phyloP scores from a whole-genome alignment of 1,284 basidiomycete genomes.

The Pisolithus thermaeus region DNA sequence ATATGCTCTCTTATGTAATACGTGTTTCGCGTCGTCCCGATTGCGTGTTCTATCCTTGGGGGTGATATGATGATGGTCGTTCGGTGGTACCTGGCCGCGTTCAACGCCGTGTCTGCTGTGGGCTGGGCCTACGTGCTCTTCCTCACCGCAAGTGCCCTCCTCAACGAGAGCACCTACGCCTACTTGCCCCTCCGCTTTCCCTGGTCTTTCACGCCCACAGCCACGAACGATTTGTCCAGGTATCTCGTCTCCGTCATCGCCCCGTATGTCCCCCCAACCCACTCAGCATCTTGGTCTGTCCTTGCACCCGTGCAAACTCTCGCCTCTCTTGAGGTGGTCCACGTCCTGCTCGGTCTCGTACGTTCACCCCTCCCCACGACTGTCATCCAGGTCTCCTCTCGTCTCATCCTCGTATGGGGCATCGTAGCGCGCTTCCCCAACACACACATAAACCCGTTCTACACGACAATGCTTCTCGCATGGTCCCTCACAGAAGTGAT shows the following conservation, averaged over 20 bases:
- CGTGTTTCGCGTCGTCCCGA: neutral
- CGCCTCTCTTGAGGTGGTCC: conserved; percentile 79
- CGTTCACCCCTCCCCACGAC: conserved; percentile 80
- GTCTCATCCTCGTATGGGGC: conserved; percentile 87
- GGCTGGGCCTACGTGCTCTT: conserved; percentile 74
- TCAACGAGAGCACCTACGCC: neutral
- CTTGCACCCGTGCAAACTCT: conserved; percentile 77
- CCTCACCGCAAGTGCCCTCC: conserved; percentile 24
- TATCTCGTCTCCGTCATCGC: conserved; percentile 29
- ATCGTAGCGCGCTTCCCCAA: conserved; percentile 47
- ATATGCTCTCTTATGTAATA: conserved; percentile 15
- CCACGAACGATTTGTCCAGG: conserved; percentile 20
- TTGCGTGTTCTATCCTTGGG: neutral
- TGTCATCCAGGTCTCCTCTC: conserved; percentile 79
- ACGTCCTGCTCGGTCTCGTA: conserved; percentile 80
- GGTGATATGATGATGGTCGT: neutral
- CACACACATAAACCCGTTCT: conserved; percentile 71
- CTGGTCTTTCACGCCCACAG: neutral
- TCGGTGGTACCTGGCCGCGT: conserved; percentile 62
- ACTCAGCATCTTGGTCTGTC: conserved; percentile 50
- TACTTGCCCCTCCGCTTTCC: conserved; percentile 5
- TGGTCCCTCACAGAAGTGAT: conserved; percentile 93
- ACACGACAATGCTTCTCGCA: conserved; percentile 88
- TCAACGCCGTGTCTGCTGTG: conserved; percentile 69
- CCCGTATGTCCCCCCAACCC: conserved; percentile 46